phyloP scores from a whole-genome alignment of 306 rosid species.

The Prunus padus region DNA sequence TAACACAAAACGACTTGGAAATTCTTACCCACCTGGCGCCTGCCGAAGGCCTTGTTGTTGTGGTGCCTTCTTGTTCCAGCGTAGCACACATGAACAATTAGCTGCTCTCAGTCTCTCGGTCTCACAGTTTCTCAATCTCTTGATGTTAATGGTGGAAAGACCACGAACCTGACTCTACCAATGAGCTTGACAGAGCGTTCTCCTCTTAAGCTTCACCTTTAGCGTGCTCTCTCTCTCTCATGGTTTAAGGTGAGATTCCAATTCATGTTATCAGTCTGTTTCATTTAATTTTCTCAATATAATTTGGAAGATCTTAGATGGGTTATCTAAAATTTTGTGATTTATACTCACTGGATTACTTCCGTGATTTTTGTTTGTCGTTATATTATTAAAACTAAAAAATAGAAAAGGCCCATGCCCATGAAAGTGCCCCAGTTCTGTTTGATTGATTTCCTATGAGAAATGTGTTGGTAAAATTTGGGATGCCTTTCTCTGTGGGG shows the following conservation, averaged over 20 bases:
- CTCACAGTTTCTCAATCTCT: not conserved
- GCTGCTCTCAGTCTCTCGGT: too few relatives aligned
- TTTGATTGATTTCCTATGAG: not conserved
- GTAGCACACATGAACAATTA: not conserved
- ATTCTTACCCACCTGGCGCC: not conserved
- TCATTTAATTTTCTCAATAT: not conserved
- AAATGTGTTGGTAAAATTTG: not conserved
- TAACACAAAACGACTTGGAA: not conserved
- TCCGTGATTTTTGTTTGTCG: too few relatives aligned
- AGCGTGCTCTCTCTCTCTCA: not conserved
- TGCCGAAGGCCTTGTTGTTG: not conserved
- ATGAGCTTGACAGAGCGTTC: not conserved
- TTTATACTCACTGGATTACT: not conserved
- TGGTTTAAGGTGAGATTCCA: slow-evolving; percentile 1
- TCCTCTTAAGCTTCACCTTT: not conserved
- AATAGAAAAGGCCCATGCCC: too few relatives aligned
- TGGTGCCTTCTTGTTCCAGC: not conserved
- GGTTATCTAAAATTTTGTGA: not conserved
- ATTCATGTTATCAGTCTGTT: not conserved
- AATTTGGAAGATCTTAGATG: not conserved
- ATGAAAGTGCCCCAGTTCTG: not conserved
- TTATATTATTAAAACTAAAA: too few relatives aligned
- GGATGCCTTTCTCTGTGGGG: not conserved
- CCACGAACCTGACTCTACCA: not conserved
- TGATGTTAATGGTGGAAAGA: not conserved